phyloP scores from a whole-genome alignment of 202 grass and related monocot species.

The Elaeis oleifera region DNA sequence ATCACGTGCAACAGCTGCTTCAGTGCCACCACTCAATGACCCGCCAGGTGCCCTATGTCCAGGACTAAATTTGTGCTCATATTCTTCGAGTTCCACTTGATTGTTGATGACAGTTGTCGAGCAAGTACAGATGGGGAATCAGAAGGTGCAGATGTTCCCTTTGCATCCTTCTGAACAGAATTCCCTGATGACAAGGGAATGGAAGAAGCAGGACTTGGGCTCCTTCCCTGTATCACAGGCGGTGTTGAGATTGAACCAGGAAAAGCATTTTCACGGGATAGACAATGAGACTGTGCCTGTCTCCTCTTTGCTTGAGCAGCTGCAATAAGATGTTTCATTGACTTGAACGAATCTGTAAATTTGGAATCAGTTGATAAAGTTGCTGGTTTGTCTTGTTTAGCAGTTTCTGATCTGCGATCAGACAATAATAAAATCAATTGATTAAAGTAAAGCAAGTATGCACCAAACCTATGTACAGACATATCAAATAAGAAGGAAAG shows the following conservation, averaged over 20 bases:
- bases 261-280: constrained; percentile 38
- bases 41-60: constrained; percentile 19
- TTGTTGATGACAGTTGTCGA: constrained; percentile 31
- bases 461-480: constrained; percentile 12
- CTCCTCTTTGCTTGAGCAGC: constrained; percentile 71
- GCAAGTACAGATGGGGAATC: constrained; percentile 30
- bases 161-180: constrained; percentile 41
- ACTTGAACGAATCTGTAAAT: constrained; percentile 38
- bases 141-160: constrained; percentile 31
- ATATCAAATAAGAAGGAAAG: too few relatives aligned
- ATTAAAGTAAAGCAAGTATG: constrained; percentile 19
- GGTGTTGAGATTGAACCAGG: constrained; percentile 33
- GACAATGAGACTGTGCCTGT: constrained; percentile 44
- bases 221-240: constrained; percentile 54
- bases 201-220: constrained; percentile 54
- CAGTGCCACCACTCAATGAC: constrained; percentile 51
- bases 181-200: constrained; percentile 51
- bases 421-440: constrained; percentile 22
- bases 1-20: constrained; percentile 76
- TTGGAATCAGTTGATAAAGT: constrained; percentile 23
- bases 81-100: constrained; percentile 38
- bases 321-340: constrained; percentile 98
- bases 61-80: constrained; percentile 34
- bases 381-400: constrained; percentile 35
- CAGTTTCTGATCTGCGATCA: constrained; percentile 32